Evolutionary conservation across 768 basidiomycete species (phyloP), one percentile per base, ranked within the genome.

Genomic region (Mycena galericulata): DNA sequence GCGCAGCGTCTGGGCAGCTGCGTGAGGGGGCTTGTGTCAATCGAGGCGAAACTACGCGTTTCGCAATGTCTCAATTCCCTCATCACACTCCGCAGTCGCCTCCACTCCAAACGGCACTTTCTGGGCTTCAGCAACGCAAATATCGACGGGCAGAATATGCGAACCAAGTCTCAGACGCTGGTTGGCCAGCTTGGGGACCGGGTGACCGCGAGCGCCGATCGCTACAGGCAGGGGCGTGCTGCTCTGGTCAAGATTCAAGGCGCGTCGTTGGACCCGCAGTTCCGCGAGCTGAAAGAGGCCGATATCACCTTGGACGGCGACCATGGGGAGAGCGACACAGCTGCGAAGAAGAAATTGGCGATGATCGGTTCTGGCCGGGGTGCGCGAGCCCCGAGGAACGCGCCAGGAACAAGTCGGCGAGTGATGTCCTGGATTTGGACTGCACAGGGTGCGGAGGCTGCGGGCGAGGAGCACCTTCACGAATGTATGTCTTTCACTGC

Each of bases 101-200:
- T 61, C 0, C 60, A 61, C 5, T 46, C 47, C 2, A 61, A 61
- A 17, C 60, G 60, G 2, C 60, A 61, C 22, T 30, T 60, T 32
- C 47, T 60, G 2, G n/a, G 22, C n/a, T 60, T 34, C 34, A 43
- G 58, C 4, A 60, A 60, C 36, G 58, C 45, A 15, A 22, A 60
- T 30, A 7, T 60, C 3, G 46, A 43, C 1, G 58, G 58, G 8
- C 58, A 60, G 34, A 38, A 36, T 5, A 22, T 32, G 18, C 17
- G 8, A 3, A 47, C 58, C 15, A 60, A 49, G 32, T 43, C 58
- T 3, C 12, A 29, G 3, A 60, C 46, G 7, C n/a, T 60, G 17
- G 46, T 60, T 17, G 58, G 32, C 10, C 45, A 47, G 22, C 14
- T 60, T 0, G 58, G 58, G 22, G 58, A 60, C 3, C 45, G 22